Evolutionary conservation across 805 yeast species (phyloP).

Genomic region (Spathaspora hagerdaliae): DNA sequence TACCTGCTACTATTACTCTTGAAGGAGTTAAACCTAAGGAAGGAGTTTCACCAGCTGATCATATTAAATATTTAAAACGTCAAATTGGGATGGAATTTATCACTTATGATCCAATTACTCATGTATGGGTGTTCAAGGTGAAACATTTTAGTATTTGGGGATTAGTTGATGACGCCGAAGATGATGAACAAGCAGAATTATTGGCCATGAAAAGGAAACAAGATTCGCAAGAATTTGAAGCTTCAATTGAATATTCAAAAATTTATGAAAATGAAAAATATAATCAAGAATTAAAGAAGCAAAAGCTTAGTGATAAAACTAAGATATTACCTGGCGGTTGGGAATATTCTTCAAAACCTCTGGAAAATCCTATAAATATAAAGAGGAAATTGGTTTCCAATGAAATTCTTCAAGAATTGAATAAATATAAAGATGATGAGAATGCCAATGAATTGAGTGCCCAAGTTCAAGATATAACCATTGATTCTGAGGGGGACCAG

Average conservation of each 20-base stretch:
- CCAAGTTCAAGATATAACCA: conserved; percentile 29
- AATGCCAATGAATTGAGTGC: conserved; percentile 19
- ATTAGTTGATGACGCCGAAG: conserved; percentile 40
- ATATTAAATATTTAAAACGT: conserved; percentile 48
- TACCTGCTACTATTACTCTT: conserved; percentile 69
- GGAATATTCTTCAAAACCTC: conserved; percentile 15
- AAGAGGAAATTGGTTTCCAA: conserved; percentile 27
- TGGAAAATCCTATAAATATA: conserved; percentile 18
- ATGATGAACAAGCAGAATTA: conserved; percentile 27
- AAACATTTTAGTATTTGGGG: conserved; percentile 97
- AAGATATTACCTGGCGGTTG: conserved; percentile 37
- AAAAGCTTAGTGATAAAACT: conserved; percentile 25
- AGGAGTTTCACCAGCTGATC: conserved; percentile 41
- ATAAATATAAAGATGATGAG: conserved; percentile 13
- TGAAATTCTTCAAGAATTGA: conserved; percentile 27
- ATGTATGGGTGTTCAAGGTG: conserved; percentile 76
- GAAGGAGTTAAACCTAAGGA: conserved; percentile 55
- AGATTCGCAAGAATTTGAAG: conserved; percentile 41
- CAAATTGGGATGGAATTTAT: conserved; percentile 72
- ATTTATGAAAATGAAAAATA: conserved; percentile 22
- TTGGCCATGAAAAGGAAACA: conserved; percentile 27
- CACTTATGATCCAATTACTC: conserved; percentile 71
- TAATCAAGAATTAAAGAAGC: conserved; percentile 31
- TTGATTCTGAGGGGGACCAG: conserved; percentile 18
- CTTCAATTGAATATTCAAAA: conserved; percentile 23